A percentile compares a stretch with the other conserved stretches of the same genome.
Conservation (phyloP, 1,284 basidiomycete genomes). For the Apiotrichum brassicae region DNA sequence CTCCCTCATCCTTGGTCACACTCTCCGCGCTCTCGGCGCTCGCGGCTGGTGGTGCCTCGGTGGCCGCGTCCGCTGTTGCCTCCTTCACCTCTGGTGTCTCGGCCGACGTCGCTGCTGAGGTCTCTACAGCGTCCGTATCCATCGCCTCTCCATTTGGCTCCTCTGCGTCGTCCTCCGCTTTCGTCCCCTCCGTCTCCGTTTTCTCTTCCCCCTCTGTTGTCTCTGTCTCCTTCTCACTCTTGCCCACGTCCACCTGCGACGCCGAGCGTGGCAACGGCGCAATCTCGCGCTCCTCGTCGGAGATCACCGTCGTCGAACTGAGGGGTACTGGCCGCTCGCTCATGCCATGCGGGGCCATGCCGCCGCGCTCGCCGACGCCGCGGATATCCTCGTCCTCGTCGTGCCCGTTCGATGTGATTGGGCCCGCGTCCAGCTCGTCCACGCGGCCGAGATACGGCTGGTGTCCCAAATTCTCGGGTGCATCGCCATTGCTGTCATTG, state of each 20-base stretch:
- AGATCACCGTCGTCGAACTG: slow-evolving; percentile 37
- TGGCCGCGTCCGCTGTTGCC: too few species aligned
- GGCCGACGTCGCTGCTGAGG: too few species aligned
- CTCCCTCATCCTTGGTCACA: too few species aligned
- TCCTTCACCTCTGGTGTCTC: too few species aligned
- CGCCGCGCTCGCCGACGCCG: slow-evolving; percentile 23
- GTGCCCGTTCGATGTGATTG: slow-evolving; percentile 21
- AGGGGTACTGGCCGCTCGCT: slow-evolving; percentile 42
- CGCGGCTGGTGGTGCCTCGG: too few species aligned
- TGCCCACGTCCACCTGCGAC: neutral
- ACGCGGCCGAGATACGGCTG: slow-evolving; percentile 45
- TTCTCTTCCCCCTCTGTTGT: neutral
- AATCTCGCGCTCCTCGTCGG: slow-evolving; percentile 26
- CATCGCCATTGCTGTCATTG: neutral
- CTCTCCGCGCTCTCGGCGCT: too few species aligned
- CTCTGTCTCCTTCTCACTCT: neutral
- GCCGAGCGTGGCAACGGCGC: slow-evolving; percentile 30
- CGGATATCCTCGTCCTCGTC: neutral
- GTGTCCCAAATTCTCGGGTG: slow-evolving; percentile 26
- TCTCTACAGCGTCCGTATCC: neutral
- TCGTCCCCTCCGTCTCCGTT: neutral
- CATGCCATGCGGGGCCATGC: slow-evolving; percentile 45
- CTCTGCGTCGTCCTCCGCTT: neutral
- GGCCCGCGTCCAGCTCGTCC: slow-evolving; percentile 48
- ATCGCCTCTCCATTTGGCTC: neutral